Evolutionary conservation across 345 rosid genomes (phyloP).

Genomic region (Firmiana major): DNA sequence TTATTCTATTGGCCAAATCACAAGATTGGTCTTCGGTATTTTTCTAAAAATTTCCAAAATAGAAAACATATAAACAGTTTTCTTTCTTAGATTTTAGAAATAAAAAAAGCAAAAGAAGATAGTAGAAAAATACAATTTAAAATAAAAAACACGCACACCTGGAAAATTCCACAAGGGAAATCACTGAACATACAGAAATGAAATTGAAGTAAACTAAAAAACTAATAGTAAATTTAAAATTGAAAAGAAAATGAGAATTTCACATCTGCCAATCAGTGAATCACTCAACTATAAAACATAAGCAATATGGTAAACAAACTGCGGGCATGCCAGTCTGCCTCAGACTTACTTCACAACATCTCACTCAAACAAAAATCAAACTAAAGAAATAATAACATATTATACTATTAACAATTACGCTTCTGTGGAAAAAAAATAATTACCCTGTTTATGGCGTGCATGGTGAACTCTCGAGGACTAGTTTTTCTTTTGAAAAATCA

Average conservation of each 20-base stretch:
- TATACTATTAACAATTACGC: background rate
- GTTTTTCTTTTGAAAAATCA: too few relatives aligned
- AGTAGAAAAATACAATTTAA: background rate
- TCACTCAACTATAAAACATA: background rate
- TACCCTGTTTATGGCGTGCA: background rate
- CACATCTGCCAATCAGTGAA: background rate
- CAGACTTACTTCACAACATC: background rate
- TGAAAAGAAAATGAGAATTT: background rate
- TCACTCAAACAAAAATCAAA: background rate
- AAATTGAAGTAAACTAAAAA: background rate
- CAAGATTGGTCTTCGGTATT: background rate
- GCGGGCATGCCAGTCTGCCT: background rate
- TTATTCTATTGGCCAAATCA: background rate
- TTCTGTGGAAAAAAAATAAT: background rate
- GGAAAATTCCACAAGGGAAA: background rate
- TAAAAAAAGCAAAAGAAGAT: background rate
- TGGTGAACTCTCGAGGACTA: background rate
- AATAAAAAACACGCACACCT: too few relatives aligned
- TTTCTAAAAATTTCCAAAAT: background rate
- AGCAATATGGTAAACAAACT: too few relatives aligned
- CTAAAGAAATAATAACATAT: background rate
- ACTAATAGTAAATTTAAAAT: too few relatives aligned
- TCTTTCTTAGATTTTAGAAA: background rate
- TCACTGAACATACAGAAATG: background rate
- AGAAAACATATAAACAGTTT: background rate